Conservation (phyloP, 2,329 filamentous ascomycete genomes). For the Paramyrothecium roridum region DNA sequence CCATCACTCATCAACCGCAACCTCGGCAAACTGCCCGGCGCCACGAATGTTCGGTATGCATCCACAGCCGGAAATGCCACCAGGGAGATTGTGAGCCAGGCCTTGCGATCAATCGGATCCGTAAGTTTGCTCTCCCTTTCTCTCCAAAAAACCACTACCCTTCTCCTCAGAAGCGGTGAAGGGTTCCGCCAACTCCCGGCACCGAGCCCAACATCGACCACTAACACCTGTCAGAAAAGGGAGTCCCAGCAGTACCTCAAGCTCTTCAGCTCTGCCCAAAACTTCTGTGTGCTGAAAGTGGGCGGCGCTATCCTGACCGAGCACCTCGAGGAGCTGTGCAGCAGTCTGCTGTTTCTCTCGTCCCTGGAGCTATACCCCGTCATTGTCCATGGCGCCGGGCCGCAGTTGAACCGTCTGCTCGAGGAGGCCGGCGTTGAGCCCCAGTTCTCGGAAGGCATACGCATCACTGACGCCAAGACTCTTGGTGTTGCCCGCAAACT, state of each 20-base stretch:
- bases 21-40: not conserved
- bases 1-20: not conserved
- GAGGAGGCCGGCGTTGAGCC: constrained; percentile 91
- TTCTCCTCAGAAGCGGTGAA: not conserved
- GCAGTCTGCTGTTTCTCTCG: constrained; percentile 85
- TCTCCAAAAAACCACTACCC: not conserved
- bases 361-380: constrained; percentile 93
- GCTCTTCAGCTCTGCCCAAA: constrained; percentile 94
- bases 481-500: constrained; percentile 85
- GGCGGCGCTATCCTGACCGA: constrained; percentile 83
- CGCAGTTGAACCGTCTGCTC: constrained; percentile 89
- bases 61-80: constrained; percentile 1
- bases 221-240: not conserved
- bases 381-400: constrained; percentile 91
- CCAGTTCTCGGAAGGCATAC: constrained; percentile 93
- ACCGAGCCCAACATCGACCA: not conserved
- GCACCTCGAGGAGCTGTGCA: constrained; percentile 83
- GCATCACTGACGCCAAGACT: constrained; percentile 94
- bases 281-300: constrained; percentile 98
- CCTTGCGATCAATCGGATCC: constrained; percentile 1
- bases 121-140: constrained; percentile 2
- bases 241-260: constrained; percentile 93
- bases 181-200: not conserved
- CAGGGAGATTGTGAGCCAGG: constrained; percentile 3
- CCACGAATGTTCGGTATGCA: not conserved